phyloP scores from a whole-genome alignment of 306 rosid species.

The Begonia masoniana region DNA sequence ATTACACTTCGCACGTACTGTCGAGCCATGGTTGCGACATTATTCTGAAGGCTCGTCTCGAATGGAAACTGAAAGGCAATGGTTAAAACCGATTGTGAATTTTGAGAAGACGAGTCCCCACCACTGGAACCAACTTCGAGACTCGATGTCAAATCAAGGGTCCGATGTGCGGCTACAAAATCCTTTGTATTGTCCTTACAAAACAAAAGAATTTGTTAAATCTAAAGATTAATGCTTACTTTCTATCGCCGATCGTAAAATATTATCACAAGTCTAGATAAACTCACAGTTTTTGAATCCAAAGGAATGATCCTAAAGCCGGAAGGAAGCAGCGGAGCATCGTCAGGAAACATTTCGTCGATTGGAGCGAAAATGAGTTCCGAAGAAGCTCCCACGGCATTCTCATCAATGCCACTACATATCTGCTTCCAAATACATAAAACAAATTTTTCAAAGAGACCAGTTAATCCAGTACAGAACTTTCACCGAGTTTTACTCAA shows the following conservation, averaged over 20 bases:
- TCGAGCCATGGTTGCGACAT: conserved; percentile 73
- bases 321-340: conserved; percentile 86
- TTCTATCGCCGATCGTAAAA: no score
- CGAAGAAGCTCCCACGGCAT: conserved; percentile 69
- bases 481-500: not conserved
- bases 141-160: conserved; percentile 80
- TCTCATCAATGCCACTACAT: conserved; percentile 70
- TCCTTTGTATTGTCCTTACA: conserved; percentile 61
- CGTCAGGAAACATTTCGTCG: conserved; percentile 78
- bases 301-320: conserved; percentile 89
- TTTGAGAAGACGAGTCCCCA: conserved; percentile 39
- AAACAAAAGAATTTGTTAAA: no score
- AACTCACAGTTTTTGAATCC: conserved; percentile 84
- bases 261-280: conserved; percentile 1
- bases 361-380: conserved; percentile 85
- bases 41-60: conserved; percentile 59
- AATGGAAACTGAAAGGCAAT: conserved; percentile 95
- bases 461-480: no score
- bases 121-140: conserved; percentile 63
- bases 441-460: no score
- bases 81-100: conserved; percentile 68
- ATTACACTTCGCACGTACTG: conserved; percentile 78
- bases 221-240: no score
- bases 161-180: conserved; percentile 34
- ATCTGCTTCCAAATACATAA: conserved; percentile 27